Conservation (phyloP, 1,139 yeast genomes). For the Blastobotrys raffinosifermentans region DNA sequence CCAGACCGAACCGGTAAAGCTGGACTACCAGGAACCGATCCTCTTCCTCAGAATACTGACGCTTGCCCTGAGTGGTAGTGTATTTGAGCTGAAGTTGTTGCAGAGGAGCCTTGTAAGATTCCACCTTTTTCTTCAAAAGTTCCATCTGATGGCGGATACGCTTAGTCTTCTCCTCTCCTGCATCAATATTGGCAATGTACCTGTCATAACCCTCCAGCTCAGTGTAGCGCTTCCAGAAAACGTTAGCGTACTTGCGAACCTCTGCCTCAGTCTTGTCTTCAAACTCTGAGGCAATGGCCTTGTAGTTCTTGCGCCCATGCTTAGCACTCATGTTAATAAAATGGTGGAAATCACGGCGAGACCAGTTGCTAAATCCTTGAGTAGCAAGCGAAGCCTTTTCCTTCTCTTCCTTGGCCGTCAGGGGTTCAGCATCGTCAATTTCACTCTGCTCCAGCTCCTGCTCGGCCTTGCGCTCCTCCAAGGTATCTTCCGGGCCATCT, state of each 20-base stretch:
- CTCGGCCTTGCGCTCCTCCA: constrained; percentile 49
- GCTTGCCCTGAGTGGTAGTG: constrained; percentile 83
- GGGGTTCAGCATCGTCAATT: constrained; percentile 63
- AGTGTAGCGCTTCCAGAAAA: constrained; percentile 67
- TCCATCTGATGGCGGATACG: constrained; percentile 61
- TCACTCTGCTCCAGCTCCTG: constrained; percentile 61
- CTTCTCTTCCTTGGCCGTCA: constrained; percentile 68
- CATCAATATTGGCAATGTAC: constrained; percentile 76
- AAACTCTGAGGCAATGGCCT: constrained; percentile 54
- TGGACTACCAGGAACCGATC: constrained; percentile 75
- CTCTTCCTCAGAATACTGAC: constrained; percentile 77
- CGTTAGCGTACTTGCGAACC: constrained; percentile 58
- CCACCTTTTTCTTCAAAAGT: constrained; percentile 59
- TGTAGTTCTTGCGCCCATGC: constrained; percentile 61
- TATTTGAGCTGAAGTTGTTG: constrained; percentile 71
- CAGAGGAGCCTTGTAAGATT: constrained; percentile 59
- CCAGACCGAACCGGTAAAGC: constrained; percentile 72
- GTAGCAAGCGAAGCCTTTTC: constrained; percentile 55
- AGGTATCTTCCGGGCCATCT: constrained; percentile 41
- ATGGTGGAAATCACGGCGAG: constrained; percentile 81
- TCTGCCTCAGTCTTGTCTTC: constrained; percentile 67
- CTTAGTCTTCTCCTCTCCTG: constrained; percentile 75
- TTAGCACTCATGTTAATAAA: constrained; percentile 78
- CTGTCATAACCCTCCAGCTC: constrained; percentile 83
- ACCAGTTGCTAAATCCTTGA: constrained; percentile 75